Evolutionary conservation across 768 basidiomycete genomes (phyloP).

Genomic region (Lentinula sp.): DNA sequence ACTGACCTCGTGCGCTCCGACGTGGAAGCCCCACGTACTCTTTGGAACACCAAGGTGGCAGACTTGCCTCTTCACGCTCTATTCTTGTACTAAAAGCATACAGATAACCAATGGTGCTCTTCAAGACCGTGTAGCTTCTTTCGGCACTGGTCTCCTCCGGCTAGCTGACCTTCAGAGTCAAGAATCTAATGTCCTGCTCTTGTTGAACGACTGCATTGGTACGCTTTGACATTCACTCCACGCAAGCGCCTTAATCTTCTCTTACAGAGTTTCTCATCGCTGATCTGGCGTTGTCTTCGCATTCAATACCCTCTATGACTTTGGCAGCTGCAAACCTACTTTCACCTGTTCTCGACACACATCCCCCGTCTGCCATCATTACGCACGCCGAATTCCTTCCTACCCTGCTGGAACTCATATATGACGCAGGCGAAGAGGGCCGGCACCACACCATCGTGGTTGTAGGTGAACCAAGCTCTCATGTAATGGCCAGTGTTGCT

Average conservation of each 20-base stretch:
- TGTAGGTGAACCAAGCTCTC: slow-evolving; percentile 55
- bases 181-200: slow-evolving; percentile 64
- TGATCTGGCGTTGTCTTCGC: slow-evolving; percentile 72
- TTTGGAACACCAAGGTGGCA: slow-evolving; percentile 73
- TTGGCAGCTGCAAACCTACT: slow-evolving; percentile 57
- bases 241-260: not conserved
- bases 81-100: not conserved
- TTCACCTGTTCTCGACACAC: slow-evolving; percentile 53
- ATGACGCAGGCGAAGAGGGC: slow-evolving; percentile 45
- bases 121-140: slow-evolving; percentile 61
- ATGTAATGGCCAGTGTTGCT: slow-evolving; percentile 39
- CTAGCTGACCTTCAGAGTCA: slow-evolving; percentile 48
- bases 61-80: not conserved
- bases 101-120: slow-evolving; percentile 74
- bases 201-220: slow-evolving; percentile 80
- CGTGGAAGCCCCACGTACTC: slow-evolving; percentile 58
- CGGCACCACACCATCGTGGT: slow-evolving; percentile 59
- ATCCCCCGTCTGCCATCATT: slow-evolving; percentile 71
- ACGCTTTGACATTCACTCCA: slow-evolving; percentile 10
- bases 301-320: slow-evolving; percentile 65
- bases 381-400: slow-evolving; percentile 62
- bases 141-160: slow-evolving; percentile 68
- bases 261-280: slow-evolving; percentile 69
- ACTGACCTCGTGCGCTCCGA: slow-evolving; percentile 65
- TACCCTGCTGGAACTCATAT: slow-evolving; percentile 65